Base-by-base conservation (phyloP, 352 stramenopile genomes). In the Phytophthora meadii region DNA sequence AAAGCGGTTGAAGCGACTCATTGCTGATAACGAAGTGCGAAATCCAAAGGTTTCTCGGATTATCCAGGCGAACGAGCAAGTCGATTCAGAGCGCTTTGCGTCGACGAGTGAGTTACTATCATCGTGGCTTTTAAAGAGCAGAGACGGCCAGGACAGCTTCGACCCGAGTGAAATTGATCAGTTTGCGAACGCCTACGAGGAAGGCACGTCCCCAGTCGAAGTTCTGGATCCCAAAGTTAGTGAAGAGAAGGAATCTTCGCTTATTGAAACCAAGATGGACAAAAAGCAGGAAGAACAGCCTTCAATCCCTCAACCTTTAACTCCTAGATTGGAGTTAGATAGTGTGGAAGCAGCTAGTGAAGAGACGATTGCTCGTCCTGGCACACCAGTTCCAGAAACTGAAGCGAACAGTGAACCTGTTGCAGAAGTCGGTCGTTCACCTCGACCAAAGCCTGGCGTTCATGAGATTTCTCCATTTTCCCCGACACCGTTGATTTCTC, bases 391-490 rank as follows among this genome's bases (percentile, higher is more conserved):
- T 24, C 39, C 51, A 22, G 50, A 49, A n/a, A 27, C 44, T 17
- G 52, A 56, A 58, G 58, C 17, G 3, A 67, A 44, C 12, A 22
- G 8, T 25, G 54, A 74, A 5, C 19, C 57, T 48, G 32, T 60
- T 15, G 44, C 37, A 2, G 57, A 75, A 27, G 22, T 54, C 15
- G 79, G 77, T 46, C 76, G 70, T 9, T 88, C 79, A 2, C 79
- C 79, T 24, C 67, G 81, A 3, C 81, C 79, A 2, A 65, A 69
- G n/a, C 57, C 58, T 47, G 67, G 72, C 25, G 34, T 47, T 19
- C 65, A 73, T 14, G 60, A 79, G 7, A 90, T 92, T 39, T 92
- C 81, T 7, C 84, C 82, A 2, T 91, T 91, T 39, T 93, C 84
- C 4, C 81, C 77, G 19, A 88, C 84, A 10, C 79, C 78, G 4